Conservation (phyloP, 179 eudicot genomes). For the Heliamphora pulchella region DNA sequence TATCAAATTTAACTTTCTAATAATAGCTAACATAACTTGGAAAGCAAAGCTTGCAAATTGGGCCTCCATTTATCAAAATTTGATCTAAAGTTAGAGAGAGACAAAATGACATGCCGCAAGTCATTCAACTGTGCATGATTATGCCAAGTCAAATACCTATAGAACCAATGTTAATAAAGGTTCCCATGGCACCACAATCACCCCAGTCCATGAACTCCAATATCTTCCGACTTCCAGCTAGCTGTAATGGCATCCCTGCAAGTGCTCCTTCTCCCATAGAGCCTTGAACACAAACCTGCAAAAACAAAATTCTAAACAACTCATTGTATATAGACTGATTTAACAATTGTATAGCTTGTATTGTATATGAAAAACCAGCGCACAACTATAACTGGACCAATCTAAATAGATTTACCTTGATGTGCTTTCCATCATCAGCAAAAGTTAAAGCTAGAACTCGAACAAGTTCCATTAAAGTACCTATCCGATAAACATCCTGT, state of each 20-base stretch:
- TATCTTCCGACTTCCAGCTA: slow-evolving; percentile 80
- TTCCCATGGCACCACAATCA: slow-evolving; percentile 80
- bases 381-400: slow-evolving; percentile 8
- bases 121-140: background rate
- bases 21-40: background rate
- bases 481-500: slow-evolving; percentile 98
- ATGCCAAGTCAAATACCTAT: slow-evolving; percentile 45
- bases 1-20: background rate
- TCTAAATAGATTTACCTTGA: slow-evolving; percentile 51
- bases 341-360: background rate
- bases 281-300: slow-evolving; percentile 95
- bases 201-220: slow-evolving; percentile 99
- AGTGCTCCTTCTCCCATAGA: slow-evolving; percentile 97
- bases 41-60: background rate
- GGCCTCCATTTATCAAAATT: background rate
- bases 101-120: background rate
- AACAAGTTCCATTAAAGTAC: slow-evolving; percentile 91
- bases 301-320: slow-evolving; percentile 5
- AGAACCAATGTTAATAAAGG: slow-evolving; percentile 78
- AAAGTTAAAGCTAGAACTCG: slow-evolving; percentile 78
- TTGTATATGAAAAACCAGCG: background rate
- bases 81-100: background rate
- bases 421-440: slow-evolving; percentile 92
- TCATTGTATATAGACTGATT: background rate
- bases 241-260: slow-evolving; percentile 92